Evolutionary conservation across 148 eudicot genomes (phyloP).

Genomic region (Pouteria glomerata): DNA sequence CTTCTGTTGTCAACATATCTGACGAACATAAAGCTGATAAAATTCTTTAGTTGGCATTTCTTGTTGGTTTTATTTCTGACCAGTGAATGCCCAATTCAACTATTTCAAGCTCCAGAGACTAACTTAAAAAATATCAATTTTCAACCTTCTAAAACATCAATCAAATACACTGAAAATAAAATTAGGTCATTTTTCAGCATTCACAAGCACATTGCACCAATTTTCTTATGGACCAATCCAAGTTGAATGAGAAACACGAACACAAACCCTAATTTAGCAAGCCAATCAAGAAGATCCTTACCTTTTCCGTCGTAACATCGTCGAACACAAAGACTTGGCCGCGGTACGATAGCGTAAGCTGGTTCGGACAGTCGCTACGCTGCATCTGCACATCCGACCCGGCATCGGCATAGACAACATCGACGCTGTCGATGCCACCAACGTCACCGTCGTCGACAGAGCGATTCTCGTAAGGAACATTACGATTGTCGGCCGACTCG

Average conservation of each 20-base stretch:
- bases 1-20: background rate
- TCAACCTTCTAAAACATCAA: background rate
- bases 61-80: background rate
- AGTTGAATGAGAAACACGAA: background rate
- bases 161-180: background rate
- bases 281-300: background rate
- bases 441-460: constrained; percentile 27
- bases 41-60: background rate
- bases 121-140: background rate
- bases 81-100: background rate
- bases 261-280: background rate
- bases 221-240: background rate
- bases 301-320: constrained; percentile 65
- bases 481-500: constrained; percentile 25
- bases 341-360: constrained; percentile 60
- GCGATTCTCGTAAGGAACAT: constrained; percentile 17
- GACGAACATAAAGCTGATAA: background rate
- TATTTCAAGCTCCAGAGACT: background rate
- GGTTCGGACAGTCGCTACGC: constrained; percentile 26
- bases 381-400: constrained; percentile 16
- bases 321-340: constrained; percentile 74
- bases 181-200: no score
- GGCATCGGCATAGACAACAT: constrained; percentile 15
- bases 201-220: background rate
- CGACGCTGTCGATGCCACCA: constrained; percentile 20